Base-by-base conservation (phyloP, 768 basidiomycete genomes). In the Russula sp. region DNA sequence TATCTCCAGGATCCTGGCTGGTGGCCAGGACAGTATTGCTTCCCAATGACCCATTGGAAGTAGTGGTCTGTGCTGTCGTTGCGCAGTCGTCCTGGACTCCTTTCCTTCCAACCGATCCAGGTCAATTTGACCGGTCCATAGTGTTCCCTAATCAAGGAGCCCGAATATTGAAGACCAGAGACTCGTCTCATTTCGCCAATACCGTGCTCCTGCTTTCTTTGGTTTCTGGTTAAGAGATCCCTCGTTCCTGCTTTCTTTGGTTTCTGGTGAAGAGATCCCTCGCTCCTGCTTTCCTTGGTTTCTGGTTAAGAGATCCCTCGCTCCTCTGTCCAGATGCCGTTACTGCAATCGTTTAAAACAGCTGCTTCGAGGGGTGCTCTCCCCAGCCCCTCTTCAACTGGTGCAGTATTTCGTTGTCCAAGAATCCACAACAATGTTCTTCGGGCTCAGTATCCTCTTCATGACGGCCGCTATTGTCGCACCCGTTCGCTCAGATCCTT, bases 91-190 rank as follows among this genome's bases (percentile, higher is more conserved):
- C 4, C 31, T 39, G 22, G 47, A 49, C 14, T 6, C 42, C 27
- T 31, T 48, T 45, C 51, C 18, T 39, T 58, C 51, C 27, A 5
- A 48, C 44, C 22, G n/a, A 40, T 48, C 48, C 44, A 47, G n/a
- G 51, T 40, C 44, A 42, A 8, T 14, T 27, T 8, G 50, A 27
- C 31, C n/a, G 48, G 35, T 58, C 31, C 10, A 55, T 49, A 22
- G 35, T 8, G 47, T 63, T 58, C 52, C 62, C 62, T 58, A 59
- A 63, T 63, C 34, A 20, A 44, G 51, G 35, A 16, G 37, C 45
- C 35, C 31, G 45, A 14, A 27, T 35, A 34, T 50, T 20, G 47
- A 47, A 22, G 10, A 59, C 63, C 20, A 31, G 40, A 20, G 14
- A 18, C 32, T 18, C 48, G 32, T 50, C 53, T 55, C 40, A 52